These are phyloP conservation scores for Amylocystis lapponica DNA, from an alignment of 768 basidiomycete species.

Conservation along the genomic window DNA sequence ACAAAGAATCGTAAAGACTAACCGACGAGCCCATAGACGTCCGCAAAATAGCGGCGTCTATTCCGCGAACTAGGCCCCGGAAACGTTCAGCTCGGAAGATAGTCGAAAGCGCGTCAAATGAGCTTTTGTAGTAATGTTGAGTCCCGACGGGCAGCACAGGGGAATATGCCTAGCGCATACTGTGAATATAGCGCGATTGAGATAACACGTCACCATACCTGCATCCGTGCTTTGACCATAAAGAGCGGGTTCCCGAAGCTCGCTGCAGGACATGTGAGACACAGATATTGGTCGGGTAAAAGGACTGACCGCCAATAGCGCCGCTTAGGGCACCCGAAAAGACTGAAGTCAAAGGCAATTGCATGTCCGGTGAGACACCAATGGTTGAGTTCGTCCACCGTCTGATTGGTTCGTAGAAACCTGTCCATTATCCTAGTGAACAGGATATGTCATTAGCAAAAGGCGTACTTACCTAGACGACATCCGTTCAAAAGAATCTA, in stretches of 20 bases:
- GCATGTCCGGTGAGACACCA: slow-evolving; percentile 58
- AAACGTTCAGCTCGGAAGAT: slow-evolving; percentile 76
- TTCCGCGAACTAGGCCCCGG: slow-evolving; percentile 81
- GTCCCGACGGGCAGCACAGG: slow-evolving; percentile 91
- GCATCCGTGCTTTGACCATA: slow-evolving; percentile 96
- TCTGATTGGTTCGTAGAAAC: slow-evolving; percentile 95
- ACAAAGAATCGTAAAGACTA: slow-evolving; percentile 8
- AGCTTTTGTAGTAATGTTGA: slow-evolving; percentile 87
- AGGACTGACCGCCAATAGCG: slow-evolving; percentile 63
- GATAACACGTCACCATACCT: slow-evolving; percentile 38
- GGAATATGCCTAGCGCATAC: slow-evolving; percentile 75
- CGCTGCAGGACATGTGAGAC: slow-evolving; percentile 34
- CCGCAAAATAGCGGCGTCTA: slow-evolving; percentile 89
- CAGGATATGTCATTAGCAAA: too few relatives aligned
- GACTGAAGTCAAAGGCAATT: slow-evolving; percentile 71
- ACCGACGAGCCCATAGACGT: slow-evolving; percentile 94
- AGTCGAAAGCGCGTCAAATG: slow-evolving; percentile 72
- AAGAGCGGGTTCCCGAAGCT: slow-evolving; percentile 86
- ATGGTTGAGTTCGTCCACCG: slow-evolving; percentile 59
- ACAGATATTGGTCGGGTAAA: background rate
- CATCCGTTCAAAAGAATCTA: slow-evolving; percentile 92
- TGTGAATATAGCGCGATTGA: background rate
- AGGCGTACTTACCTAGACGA: slow-evolving; percentile 58
- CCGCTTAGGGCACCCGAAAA: slow-evolving; percentile 88
- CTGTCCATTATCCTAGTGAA: slow-evolving; percentile 32